A percentile compares a stretch with the other conserved stretches of the same genome.
Evolutionary conservation across 1,284 basidiomycete genomes (phyloP).

Genomic region (Ceratobasidium sp.): DNA sequence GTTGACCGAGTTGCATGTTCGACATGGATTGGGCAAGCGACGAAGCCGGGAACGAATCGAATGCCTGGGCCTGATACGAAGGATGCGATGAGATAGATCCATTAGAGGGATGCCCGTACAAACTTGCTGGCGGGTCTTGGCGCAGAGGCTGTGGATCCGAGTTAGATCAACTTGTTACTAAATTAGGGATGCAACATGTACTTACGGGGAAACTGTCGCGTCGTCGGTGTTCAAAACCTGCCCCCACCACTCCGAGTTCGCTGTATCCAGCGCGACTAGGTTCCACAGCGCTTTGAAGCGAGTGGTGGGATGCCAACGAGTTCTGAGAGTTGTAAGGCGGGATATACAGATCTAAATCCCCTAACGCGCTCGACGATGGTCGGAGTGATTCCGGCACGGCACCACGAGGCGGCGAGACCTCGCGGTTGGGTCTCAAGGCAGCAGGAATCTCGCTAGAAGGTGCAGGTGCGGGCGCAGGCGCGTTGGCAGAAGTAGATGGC

Average conservation of each 20-base stretch:
- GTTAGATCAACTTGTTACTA: conserved; percentile 27
- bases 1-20: conserved; percentile 14
- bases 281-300: conserved; percentile 59
- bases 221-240: conserved; percentile 57
- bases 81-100: conserved; percentile 28
- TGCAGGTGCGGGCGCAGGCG: conserved; percentile 22
- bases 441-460: conserved; percentile 45
- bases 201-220: conserved; percentile 74
- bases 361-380: conserved; percentile 64
- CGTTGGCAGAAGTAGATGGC: conserved; percentile 61
- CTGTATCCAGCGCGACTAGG: conserved; percentile 69
- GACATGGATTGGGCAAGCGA: conserved; percentile 33
- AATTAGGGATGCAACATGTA: conserved; percentile 43
- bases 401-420: conserved; percentile 44
- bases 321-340: conserved; percentile 67
- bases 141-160: conserved; percentile 7
- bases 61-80: conserved; percentile 31
- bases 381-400: conserved; percentile 67
- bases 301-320: conserved; percentile 20
- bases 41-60: conserved; percentile 42
- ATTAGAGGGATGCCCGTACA: conserved; percentile 16
- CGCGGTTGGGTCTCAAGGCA: conserved; percentile 44
- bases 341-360: conserved; percentile 74
- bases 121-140: conserved; percentile 1
- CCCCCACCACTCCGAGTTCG: conserved; percentile 64